These are phyloP conservation scores for Ceratocystis destructans DNA, from an alignment of 2,329 filamentous ascomycete genomes.

Conservation along the genomic window DNA sequence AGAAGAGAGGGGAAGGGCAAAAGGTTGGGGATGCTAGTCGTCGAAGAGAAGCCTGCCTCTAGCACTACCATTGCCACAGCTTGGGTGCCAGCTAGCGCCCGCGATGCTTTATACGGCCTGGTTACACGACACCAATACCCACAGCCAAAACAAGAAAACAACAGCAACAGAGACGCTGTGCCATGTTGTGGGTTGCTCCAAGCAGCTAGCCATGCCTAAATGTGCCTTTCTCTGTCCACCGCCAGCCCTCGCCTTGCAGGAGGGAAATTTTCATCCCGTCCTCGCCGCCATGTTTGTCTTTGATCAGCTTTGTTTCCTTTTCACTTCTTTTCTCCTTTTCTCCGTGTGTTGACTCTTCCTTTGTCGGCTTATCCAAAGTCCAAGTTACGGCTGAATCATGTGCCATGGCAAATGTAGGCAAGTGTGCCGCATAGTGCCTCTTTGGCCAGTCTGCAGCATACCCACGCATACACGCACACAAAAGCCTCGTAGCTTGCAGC, in stretches of 20 bases:
- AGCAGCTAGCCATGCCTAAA: not conserved
- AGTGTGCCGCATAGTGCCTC: not conserved
- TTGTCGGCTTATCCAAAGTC: not conserved
- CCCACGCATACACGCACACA: too few relatives aligned
- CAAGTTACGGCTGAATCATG: not conserved
- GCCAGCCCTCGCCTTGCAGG: not conserved
- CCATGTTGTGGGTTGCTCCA: not conserved
- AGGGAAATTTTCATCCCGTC: not conserved
- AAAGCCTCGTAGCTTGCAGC: not conserved
- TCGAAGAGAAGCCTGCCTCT: not conserved
- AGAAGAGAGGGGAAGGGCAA: not conserved
- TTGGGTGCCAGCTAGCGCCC: not conserved
- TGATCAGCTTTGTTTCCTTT: not conserved
- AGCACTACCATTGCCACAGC: not conserved
- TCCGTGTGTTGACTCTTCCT: not conserved
- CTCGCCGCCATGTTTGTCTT: constrained; percentile 5
- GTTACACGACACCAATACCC: not conserved
- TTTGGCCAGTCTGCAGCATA: not conserved
- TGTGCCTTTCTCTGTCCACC: not conserved
- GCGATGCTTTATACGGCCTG: not conserved
- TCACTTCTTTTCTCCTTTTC: not conserved
- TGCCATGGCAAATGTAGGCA: not conserved
- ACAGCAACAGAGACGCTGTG: not conserved
- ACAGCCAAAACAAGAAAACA: not conserved
- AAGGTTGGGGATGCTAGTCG: not conserved